These are phyloP conservation scores for Daldinia vernicosa DNA, from an alignment of 495 filamentous ascomycete species.

Conservation along the genomic window DNA sequence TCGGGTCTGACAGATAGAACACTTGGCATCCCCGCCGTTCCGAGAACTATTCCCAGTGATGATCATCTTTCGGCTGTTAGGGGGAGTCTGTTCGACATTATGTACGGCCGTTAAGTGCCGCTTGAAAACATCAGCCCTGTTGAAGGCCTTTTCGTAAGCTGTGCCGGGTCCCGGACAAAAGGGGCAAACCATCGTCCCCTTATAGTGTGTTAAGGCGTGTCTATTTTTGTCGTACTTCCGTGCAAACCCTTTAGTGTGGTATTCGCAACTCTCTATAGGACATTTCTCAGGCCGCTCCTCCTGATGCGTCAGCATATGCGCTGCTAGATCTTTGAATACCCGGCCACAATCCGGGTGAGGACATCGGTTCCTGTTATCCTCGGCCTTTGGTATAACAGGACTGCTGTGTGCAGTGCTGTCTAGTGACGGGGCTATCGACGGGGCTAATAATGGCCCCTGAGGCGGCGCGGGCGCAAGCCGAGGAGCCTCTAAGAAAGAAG, in stretches of 20 bases:
- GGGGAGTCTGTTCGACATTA: slow-evolving; percentile 93
- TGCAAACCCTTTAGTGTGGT: slow-evolving; percentile 95
- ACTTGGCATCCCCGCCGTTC: slow-evolving; percentile 80
- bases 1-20: slow-evolving; percentile 91
- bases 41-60: slow-evolving; percentile 64
- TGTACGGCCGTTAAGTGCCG: slow-evolving; percentile 94
- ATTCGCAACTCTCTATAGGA: slow-evolving; percentile 93
- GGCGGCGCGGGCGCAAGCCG: slow-evolving; percentile 56
- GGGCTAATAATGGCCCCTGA: slow-evolving; percentile 44
- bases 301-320: slow-evolving; percentile 97
- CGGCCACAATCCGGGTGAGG: slow-evolving; percentile 86
- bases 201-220: slow-evolving; percentile 97
- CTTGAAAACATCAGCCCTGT: slow-evolving; percentile 99
- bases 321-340: slow-evolving; percentile 91
- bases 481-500: slow-evolving; percentile 52
- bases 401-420: slow-evolving; percentile 47
- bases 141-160: slow-evolving; percentile 96
- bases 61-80: slow-evolving; percentile 92
- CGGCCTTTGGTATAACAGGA: slow-evolving; percentile 43
- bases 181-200: slow-evolving; percentile 98
- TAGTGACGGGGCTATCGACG: slow-evolving; percentile 43
- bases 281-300: slow-evolving; percentile 96
- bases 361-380: slow-evolving; percentile 62
- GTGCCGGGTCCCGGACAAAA: slow-evolving; percentile 97
- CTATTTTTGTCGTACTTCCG: slow-evolving; percentile 99